Conservation (phyloP, 192 early-diverging fungal species). For the Jimgerdemannia lactiflua region DNA sequence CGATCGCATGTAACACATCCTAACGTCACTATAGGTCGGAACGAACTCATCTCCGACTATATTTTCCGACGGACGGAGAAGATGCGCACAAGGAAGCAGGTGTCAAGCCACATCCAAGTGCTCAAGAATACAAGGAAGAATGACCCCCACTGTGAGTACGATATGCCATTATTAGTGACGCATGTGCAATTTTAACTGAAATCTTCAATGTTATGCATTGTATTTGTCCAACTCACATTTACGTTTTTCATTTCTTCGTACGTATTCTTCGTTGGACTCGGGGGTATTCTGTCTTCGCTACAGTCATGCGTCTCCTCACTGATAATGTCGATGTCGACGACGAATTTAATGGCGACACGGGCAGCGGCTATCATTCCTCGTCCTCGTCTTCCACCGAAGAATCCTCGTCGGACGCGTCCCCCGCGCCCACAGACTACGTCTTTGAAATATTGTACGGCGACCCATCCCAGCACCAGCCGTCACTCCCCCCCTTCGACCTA, state of each 20-base stretch:
- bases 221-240: too few relatives aligned
- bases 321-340: constrained; percentile 46
- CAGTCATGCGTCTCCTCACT: constrained; percentile 47
- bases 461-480: constrained; percentile 5
- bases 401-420: constrained; percentile 27
- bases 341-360: constrained; percentile 16
- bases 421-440: constrained; percentile 32
- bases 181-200: not conserved
- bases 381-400: constrained; percentile 32
- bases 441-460: constrained; percentile 37
- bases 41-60: constrained; percentile 74
- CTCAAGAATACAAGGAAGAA: constrained; percentile 69
- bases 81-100: constrained; percentile 72
- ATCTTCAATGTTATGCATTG: too few relatives aligned
- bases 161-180: not conserved
- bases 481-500: constrained; percentile 21
- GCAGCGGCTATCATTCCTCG: constrained; percentile 14
- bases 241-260: constrained; percentile 10
- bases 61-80: constrained; percentile 65
- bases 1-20: constrained; percentile 10
- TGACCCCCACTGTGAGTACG: constrained; percentile 44
- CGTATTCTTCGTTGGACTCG: too few relatives aligned
- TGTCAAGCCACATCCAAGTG: constrained; percentile 79
- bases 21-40: constrained; percentile 46
- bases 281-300: not conserved